phyloP scores from a whole-genome alignment of 495 filamentous ascomycete species.

The Neohortaea acidophila region DNA sequence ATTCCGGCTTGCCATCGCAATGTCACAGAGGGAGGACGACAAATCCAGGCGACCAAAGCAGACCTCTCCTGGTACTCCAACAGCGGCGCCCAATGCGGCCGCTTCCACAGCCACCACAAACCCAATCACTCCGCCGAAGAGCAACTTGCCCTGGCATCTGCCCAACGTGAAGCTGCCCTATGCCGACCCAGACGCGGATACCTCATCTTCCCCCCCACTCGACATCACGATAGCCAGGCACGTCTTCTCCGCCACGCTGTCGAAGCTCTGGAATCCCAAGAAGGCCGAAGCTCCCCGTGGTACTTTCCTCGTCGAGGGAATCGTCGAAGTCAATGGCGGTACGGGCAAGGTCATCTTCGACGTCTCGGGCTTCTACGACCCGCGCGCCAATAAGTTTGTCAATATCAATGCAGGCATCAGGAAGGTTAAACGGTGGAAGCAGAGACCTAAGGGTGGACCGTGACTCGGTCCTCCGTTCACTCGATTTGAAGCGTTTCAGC shows the following conservation, averaged over 20 bases:
- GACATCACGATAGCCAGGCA: slow-evolving; percentile 27
- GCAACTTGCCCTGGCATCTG: not conserved
- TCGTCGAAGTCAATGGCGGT: slow-evolving; percentile 48
- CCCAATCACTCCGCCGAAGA: not conserved
- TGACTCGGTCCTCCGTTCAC: too few relatives aligned
- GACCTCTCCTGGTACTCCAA: not conserved
- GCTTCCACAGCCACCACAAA: not conserved
- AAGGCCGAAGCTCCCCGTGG: slow-evolving; percentile 42
- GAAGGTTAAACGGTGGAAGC: slow-evolving; percentile 19
- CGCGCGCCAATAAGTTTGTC: slow-evolving; percentile 26
- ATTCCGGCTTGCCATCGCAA: slow-evolving; percentile 5
- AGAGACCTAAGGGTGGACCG: slow-evolving; percentile 24
- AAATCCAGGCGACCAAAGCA: not conserved
- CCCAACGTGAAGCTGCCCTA: not conserved
- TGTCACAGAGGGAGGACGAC: slow-evolving; percentile 3
- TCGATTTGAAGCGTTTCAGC: not conserved
- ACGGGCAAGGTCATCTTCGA: slow-evolving; percentile 42
- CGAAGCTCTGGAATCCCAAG: slow-evolving; percentile 31
- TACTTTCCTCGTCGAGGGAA: slow-evolving; percentile 45
- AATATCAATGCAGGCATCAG: slow-evolving; percentile 17
- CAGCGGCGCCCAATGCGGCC: not conserved
- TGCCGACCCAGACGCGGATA: not conserved
- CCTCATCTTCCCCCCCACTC: slow-evolving; percentile 6
- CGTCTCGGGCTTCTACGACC: slow-evolving; percentile 45
- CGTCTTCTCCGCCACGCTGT: slow-evolving; percentile 41